Evolutionary conservation across 108 stramenopile species (phyloP).

Genomic region (Skeletonema potamos): DNA sequence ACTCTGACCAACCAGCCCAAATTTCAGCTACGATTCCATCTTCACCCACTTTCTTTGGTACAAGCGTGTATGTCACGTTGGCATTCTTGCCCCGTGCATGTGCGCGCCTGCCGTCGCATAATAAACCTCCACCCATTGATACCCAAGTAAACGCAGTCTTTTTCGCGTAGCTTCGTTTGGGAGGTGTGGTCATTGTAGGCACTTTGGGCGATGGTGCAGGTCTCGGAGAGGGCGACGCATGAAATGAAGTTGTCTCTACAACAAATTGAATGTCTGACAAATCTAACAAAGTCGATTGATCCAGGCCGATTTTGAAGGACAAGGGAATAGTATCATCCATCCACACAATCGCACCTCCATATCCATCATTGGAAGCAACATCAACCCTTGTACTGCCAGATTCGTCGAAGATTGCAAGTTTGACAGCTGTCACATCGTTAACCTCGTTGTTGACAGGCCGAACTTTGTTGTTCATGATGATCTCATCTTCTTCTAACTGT

Average conservation of each 20-base stretch:
- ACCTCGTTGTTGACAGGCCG: not conserved
- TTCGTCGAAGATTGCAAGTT: slow-evolving; percentile 26
- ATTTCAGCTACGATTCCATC: slow-evolving; percentile 7
- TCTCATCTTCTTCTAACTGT: slow-evolving; percentile 40
- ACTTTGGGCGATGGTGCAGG: not conserved
- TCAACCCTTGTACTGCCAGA: slow-evolving; percentile 23
- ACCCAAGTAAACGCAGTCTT: slow-evolving; percentile 12
- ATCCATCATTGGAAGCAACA: slow-evolving; percentile 2
- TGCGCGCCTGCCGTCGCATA: slow-evolving; percentile 37
- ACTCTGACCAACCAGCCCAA: slow-evolving; percentile 27
- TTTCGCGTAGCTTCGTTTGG: not conserved
- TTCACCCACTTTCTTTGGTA: slow-evolving; percentile 3
- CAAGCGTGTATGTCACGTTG: slow-evolving; percentile 20
- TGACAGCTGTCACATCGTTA: slow-evolving; percentile 8
- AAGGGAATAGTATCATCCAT: slow-evolving; percentile 7
- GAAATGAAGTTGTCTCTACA: slow-evolving; percentile 31
- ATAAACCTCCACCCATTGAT: slow-evolving; percentile 27
- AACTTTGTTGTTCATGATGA: slow-evolving; percentile 46
- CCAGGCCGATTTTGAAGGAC: slow-evolving; percentile 26
- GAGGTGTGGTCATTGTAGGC: not conserved
- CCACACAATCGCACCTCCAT: slow-evolving; percentile 35
- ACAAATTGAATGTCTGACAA: slow-evolving; percentile 44
- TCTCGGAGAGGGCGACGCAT: slow-evolving; percentile 2
- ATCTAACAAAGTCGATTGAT: slow-evolving; percentile 12
- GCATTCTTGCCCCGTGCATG: slow-evolving; percentile 29